Conservation (phyloP, 331 rosid genomes). For the Rhamnella rubrinervis region DNA sequence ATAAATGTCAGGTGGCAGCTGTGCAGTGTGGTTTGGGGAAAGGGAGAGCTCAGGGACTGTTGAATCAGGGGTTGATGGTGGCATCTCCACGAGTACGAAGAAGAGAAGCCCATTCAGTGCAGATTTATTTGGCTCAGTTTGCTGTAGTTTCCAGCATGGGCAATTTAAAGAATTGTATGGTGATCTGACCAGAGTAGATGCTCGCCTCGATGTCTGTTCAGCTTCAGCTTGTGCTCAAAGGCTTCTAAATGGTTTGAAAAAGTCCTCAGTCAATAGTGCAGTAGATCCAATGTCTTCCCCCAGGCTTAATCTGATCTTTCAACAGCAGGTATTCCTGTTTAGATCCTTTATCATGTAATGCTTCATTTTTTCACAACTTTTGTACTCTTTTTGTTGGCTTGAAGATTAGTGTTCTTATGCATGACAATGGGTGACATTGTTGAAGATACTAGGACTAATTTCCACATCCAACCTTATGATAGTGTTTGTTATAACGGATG, state of each 20-base stretch:
- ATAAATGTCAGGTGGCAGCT: slow-evolving; percentile 56
- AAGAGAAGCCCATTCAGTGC: slow-evolving; percentile 58
- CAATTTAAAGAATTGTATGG: slow-evolving; percentile 48
- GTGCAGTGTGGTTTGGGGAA: slow-evolving; percentile 62
- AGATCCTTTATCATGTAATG: too few species aligned
- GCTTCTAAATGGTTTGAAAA: slow-evolving; percentile 50
- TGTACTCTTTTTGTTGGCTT: too few species aligned
- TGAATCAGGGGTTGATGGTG: slow-evolving; percentile 16
- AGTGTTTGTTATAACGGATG: too few species aligned
- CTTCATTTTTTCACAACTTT: too few species aligned
- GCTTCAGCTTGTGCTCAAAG: slow-evolving; percentile 65
- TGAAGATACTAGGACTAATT: too few species aligned
- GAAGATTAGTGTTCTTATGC: not conserved
- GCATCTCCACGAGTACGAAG: slow-evolving; percentile 25
- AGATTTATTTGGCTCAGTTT: slow-evolving; percentile 76
- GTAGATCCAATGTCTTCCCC: slow-evolving; percentile 59
- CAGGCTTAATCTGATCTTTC: slow-evolving; percentile 71
- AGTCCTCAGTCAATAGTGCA: slow-evolving; percentile 28
- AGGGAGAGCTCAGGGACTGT: slow-evolving; percentile 26
- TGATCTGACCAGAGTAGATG: slow-evolving; percentile 79
- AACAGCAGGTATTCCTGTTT: slow-evolving; percentile 65
- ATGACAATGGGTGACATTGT: not conserved
- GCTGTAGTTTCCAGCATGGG: slow-evolving; percentile 77
- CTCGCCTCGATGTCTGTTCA: slow-evolving; percentile 75
- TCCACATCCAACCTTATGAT: too few species aligned